A percentile compares a stretch with the other conserved stretches of the same genome.
Evolutionary conservation across 2,329 filamentous ascomycete species (phyloP).

Genomic region (Fusarium penzigii): DNA sequence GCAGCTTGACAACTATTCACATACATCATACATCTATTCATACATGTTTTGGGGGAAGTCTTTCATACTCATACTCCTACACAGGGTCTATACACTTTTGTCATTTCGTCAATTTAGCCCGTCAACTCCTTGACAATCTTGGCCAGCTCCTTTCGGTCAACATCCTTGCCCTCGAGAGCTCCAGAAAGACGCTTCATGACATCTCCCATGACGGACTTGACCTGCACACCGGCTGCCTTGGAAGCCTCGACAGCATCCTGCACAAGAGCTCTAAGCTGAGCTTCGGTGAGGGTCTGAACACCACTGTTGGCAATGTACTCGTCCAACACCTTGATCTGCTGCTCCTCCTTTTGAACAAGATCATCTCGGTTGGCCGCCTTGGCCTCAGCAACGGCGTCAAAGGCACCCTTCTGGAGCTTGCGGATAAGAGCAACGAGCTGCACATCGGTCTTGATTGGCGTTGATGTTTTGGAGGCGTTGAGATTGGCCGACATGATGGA

Average conservation of each 20-base stretch:
- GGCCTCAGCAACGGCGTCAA: constrained; percentile 65
- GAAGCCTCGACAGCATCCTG: constrained; percentile 52
- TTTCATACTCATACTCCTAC: constrained; percentile 16
- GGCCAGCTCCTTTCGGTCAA: constrained; percentile 63
- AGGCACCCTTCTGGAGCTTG: constrained; percentile 59
- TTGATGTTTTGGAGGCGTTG: constrained; percentile 72
- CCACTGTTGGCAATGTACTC: constrained; percentile 63
- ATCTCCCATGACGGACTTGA: constrained; percentile 55
- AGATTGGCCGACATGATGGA: constrained; percentile 68
- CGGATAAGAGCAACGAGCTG: constrained; percentile 69
- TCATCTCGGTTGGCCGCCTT: constrained; percentile 64
- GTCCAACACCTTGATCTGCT: constrained; percentile 64
- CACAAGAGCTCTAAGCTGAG: constrained; percentile 59
- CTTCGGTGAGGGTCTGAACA: constrained; percentile 58
- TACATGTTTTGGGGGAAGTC: constrained; percentile 9
- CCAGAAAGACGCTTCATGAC: constrained; percentile 63
- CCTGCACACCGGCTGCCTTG: constrained; percentile 44
- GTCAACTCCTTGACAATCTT: constrained; percentile 58
- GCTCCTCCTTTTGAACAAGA: constrained; percentile 68
- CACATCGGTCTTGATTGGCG: constrained; percentile 69
- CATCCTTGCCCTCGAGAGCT: constrained; percentile 61
- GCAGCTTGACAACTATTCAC: too few species aligned
- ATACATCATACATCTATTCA: neutral
- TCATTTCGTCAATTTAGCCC: constrained; percentile 7
- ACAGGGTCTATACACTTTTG: constrained; percentile 26